These are phyloP conservation scores for Cairneyella variabilis DNA, from an alignment of 495 filamentous ascomycete genomes.

Conservation along the genomic window DNA sequence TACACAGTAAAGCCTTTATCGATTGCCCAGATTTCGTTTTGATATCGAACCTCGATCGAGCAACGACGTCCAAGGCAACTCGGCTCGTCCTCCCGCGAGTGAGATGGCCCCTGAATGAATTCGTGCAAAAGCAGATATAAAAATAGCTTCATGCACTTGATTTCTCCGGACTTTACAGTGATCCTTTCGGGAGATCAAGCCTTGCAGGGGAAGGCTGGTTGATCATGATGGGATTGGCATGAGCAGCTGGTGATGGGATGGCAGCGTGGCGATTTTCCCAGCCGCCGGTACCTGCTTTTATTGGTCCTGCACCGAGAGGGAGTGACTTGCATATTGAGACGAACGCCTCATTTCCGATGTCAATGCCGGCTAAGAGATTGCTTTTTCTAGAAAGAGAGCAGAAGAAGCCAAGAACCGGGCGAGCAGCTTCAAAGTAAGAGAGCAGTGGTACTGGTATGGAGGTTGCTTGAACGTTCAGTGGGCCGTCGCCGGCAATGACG, in stretches of 20 bases:
- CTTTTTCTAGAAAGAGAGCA: too few species aligned
- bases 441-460: too few species aligned
- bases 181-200: slow-evolving; percentile 11
- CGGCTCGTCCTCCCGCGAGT: too few species aligned
- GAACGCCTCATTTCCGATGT: slow-evolving; percentile 26
- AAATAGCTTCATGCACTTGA: too few species aligned
- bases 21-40: too few species aligned
- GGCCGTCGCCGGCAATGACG: not conserved
- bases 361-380: slow-evolving; percentile 13
- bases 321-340: slow-evolving; percentile 17
- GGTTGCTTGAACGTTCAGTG: not conserved
- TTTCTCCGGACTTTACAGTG: not conserved
- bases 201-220: slow-evolving; percentile 1
- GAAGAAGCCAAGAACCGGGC: not conserved
- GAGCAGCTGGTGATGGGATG: not conserved
- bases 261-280: too few species aligned
- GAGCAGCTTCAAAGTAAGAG: not conserved
- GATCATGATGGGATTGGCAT: not conserved
- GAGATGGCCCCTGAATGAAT: too few species aligned
- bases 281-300: too few species aligned
- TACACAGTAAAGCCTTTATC: too few species aligned
- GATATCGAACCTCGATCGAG: too few species aligned
- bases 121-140: too few species aligned
- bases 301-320: not conserved
- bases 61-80: too few species aligned